Base-by-base conservation (phyloP, 2,329 filamentous ascomycete genomes). In the Teratosphaeria epicoccoides region DNA sequence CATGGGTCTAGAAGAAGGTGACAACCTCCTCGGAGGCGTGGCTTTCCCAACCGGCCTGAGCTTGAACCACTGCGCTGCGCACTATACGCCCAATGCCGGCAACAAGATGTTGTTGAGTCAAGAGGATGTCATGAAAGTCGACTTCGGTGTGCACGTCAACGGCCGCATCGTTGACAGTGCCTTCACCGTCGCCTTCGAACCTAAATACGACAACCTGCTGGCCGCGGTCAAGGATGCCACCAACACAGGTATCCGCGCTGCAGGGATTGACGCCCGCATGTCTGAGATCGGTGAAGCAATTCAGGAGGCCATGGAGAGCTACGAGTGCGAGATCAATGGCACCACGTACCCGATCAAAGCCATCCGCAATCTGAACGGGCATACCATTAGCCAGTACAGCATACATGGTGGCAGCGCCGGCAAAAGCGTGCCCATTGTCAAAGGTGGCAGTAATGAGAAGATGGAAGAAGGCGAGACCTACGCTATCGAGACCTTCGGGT, bases 101-200 rank as follows among this genome's bases (percentile, higher is more conserved):
- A 71, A 77, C 63, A 84, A 82, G 68, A 87, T 88, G 66, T 79
- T 85, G 61, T 70, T 89, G 28, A 73, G 93, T 53, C 74, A 85
- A 63, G 78, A 81, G 55, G 87, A 94, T 65, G 86, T 94, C 29
- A 79, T 91, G 77, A 90, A 88, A 69, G 82, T 90, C 6, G 86
- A 91, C 63, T 87, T 89, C 62, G 86, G 87, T 47, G 86, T 90
- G 25, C 87, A 91, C 66, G 78, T 90, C 62, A 87, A 85, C 63
- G 87, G 87, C 3, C 78, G 82, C 59, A 91, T 90, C 64, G 85
- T 90, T 52, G 86, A 91, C 71, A 86, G 82, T 58, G 87, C 87
- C 5, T 91, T 89, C 65, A 90, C 87, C 9, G 75, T 90, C 69
- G 76, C 85, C 0, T 90, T 87, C 63, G 83, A 90, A 61, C 80